Conservation (phyloP, 2,329 filamentous ascomycete genomes). For the Cladosporium sp. region DNA sequence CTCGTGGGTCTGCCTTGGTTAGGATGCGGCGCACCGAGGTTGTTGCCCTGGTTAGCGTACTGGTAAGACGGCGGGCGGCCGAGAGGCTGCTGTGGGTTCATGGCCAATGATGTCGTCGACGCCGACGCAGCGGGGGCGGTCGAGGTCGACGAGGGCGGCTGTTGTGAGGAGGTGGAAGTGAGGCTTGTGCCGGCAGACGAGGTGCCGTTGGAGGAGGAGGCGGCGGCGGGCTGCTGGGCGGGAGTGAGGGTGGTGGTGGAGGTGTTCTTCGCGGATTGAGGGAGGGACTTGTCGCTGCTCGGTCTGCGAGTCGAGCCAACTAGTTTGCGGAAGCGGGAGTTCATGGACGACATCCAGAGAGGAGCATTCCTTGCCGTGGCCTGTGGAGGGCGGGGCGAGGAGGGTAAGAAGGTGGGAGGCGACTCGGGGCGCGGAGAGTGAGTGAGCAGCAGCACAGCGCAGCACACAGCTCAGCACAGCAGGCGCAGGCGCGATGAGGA, state of each 20-base stretch:
- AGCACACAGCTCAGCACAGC: not conserved
- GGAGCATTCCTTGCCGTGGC: slow-evolving; percentile 19
- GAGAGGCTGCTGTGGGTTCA: slow-evolving; percentile 55
- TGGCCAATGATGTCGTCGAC: slow-evolving; percentile 55
- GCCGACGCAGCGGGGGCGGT: slow-evolving; percentile 34
- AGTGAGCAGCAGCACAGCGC: not conserved
- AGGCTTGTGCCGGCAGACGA: slow-evolving; percentile 36
- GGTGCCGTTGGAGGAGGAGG: slow-evolving; percentile 34
- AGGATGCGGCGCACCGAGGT: slow-evolving; percentile 41
- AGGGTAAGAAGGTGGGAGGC: not conserved
- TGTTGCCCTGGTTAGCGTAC: slow-evolving; percentile 47
- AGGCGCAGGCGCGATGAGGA: not conserved
- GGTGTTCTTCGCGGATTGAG: slow-evolving; percentile 40
- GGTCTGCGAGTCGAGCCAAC: slow-evolving; percentile 78
- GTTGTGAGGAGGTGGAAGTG: slow-evolving; percentile 39
- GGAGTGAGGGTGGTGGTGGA: slow-evolving; percentile 40
- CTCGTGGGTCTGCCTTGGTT: slow-evolving; percentile 51
- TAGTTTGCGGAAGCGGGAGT: slow-evolving; percentile 75
- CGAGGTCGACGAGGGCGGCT: slow-evolving; percentile 24
- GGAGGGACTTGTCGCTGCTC: slow-evolving; percentile 62
- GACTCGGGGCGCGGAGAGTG: not conserved
- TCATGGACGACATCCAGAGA: slow-evolving; percentile 70
- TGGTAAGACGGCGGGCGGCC: slow-evolving; percentile 66
- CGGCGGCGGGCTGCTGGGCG: slow-evolving; percentile 25
- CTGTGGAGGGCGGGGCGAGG: slow-evolving; percentile 14